A percentile compares a stretch with the other conserved stretches of the same genome.
These are phyloP conservation scores for Agrocybe praecox DNA, from an alignment of 768 basidiomycete genomes.

Conservation along the genomic window DNA sequence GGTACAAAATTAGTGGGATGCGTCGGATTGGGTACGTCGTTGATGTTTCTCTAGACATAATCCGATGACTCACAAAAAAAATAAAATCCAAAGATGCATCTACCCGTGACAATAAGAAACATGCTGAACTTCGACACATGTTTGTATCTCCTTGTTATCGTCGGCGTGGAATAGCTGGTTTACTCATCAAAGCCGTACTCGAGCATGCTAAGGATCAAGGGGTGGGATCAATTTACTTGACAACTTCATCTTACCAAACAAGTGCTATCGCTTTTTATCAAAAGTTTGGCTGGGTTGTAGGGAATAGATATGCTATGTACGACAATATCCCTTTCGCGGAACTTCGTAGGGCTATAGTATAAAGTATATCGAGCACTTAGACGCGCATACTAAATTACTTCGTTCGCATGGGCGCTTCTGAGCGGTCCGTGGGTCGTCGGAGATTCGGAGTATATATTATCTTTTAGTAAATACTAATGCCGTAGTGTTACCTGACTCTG, in stretches of 20 bases:
- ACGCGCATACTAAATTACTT: no score
- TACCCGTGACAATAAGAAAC: no score
- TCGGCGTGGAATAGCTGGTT: background rate
- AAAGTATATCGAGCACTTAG: no score
- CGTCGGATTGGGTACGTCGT: slow-evolving; percentile 4
- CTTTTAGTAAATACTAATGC: no score
- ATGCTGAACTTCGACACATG: slow-evolving; percentile 3
- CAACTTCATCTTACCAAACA: slow-evolving; percentile 16
- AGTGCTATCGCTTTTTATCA: slow-evolving; percentile 17
- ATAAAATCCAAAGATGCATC: background rate
- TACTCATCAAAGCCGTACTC: background rate
- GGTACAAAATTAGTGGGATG: slow-evolving; percentile 3
- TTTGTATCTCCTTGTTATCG: background rate
- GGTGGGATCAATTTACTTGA: slow-evolving; percentile 12
- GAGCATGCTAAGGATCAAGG: background rate
- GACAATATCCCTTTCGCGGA: no score
- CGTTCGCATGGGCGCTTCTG: no score
- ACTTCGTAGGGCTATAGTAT: no score
- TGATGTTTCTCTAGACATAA: background rate
- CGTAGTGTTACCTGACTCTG: no score
- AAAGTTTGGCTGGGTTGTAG: slow-evolving; percentile 14
- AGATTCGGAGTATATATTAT: no score
- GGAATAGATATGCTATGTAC: background rate
- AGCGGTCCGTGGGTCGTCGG: no score
- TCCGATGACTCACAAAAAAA: background rate